Conservation (phyloP, 2,329 filamentous ascomycete species). For the Fusarium pseudograminearum region DNA sequence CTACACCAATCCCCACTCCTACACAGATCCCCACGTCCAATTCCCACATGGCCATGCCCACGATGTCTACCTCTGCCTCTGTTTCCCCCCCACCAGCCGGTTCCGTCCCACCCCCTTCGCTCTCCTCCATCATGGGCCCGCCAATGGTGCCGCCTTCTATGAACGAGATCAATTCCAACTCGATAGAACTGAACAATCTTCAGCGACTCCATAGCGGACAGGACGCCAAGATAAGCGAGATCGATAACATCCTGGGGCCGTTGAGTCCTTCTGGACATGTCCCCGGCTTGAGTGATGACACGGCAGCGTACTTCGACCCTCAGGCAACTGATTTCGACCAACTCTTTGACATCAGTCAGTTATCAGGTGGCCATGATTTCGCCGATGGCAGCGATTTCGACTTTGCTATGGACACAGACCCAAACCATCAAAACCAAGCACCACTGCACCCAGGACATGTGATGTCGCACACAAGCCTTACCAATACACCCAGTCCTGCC, state of each 20-base stretch:
- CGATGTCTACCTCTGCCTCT: slow-evolving; percentile 40
- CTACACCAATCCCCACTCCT: slow-evolving; percentile 9
- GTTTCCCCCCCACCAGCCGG: slow-evolving; percentile 46
- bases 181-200: slow-evolving; percentile 81
- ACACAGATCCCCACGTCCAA: slow-evolving; percentile 26
- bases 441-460: slow-evolving; percentile 48
- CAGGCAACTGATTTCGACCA: slow-evolving; percentile 63
- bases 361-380: slow-evolving; percentile 56
- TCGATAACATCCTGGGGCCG: slow-evolving; percentile 80
- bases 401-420: slow-evolving; percentile 60
- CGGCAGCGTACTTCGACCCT: slow-evolving; percentile 53
- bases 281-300: slow-evolving; percentile 71
- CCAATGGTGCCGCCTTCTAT: slow-evolving; percentile 63
- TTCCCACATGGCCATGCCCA: slow-evolving; percentile 36
- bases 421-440: slow-evolving; percentile 48
- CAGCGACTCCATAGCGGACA: slow-evolving; percentile 84
- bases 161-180: slow-evolving; percentile 74
- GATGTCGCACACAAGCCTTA: slow-evolving; percentile 14
- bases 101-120: slow-evolving; percentile 51
- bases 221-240: slow-evolving; percentile 78
- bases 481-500: slow-evolving; percentile 60
- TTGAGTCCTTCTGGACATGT: slow-evolving; percentile 84
- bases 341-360: slow-evolving; percentile 61
- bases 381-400: slow-evolving; percentile 63
- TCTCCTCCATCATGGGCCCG: slow-evolving; percentile 64